Percentiles rank a stretch among this genome's conserved stretches.
phyloP scores from a whole-genome alignment of 2,329 filamentous ascomycete genomes.

The Fusarium sterilihyphosum region DNA sequence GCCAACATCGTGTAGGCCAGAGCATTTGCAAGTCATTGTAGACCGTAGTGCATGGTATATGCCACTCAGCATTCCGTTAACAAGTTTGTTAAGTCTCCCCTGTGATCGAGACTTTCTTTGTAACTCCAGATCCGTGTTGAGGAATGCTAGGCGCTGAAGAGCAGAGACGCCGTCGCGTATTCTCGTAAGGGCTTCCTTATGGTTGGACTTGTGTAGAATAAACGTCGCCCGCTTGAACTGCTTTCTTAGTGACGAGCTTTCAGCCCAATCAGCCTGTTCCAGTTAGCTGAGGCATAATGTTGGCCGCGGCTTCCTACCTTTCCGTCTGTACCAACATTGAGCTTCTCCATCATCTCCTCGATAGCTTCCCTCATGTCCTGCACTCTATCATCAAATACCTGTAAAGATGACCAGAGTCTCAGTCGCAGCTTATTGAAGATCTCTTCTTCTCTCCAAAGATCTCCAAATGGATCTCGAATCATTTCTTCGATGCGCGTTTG shows the following conservation, averaged over 20 bases:
- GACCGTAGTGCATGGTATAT: background rate
- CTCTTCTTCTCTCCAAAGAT: background rate
- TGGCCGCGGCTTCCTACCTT: accelerated
- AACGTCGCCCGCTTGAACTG: background rate
- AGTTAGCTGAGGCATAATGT: background rate
- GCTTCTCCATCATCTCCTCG: background rate
- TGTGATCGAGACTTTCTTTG: background rate
- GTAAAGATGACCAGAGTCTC: background rate
- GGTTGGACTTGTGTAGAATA: background rate
- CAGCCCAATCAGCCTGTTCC: accelerated
- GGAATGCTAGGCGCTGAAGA: background rate
- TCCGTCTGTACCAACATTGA: background rate
- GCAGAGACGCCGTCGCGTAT: background rate
- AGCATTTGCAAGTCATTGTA: background rate
- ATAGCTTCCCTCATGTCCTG: background rate
- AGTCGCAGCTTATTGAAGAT: background rate
- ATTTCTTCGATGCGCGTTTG: background rate
- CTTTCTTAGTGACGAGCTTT: background rate
- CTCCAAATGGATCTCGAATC: background rate
- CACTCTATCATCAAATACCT: background rate
- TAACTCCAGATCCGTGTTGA: background rate
- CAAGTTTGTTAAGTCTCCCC: background rate
- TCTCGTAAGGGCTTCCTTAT: background rate
- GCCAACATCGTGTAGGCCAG: background rate
- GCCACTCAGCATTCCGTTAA: background rate